Evolutionary conservation across 441 rosid species (phyloP).

Genomic region (Croton laevigatus): DNA sequence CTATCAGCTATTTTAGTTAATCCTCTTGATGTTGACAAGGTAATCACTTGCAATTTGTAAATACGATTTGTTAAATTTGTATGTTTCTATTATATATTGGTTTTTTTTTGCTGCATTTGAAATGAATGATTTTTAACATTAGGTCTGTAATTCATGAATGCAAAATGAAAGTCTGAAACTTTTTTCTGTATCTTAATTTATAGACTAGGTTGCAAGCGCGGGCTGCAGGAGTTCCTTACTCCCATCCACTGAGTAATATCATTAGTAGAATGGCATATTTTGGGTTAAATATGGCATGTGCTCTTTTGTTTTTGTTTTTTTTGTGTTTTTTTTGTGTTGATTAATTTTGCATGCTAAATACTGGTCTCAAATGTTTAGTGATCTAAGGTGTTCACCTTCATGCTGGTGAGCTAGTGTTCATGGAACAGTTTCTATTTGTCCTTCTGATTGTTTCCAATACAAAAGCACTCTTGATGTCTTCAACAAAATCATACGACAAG

Average conservation of each 20-base stretch:
- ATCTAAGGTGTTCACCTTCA: conserved; percentile 91
- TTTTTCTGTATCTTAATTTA: conserved; percentile 3
- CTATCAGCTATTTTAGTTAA: conserved; percentile 74
- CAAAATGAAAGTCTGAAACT: background rate
- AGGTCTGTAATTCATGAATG: background rate
- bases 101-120: background rate
- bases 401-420: conserved; percentile 97
- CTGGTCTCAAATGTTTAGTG: conserved; percentile 76
- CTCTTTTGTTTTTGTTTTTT: background rate
- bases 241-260: conserved; percentile 84
- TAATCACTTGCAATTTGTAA: background rate
- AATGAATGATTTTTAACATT: background rate
- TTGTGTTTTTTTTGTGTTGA: too few species aligned
- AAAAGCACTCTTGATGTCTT: conserved; percentile 94
- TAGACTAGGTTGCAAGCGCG: conserved; percentile 97
- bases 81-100: background rate
- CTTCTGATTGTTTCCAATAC: conserved; percentile 98
- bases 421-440: conserved; percentile 95
- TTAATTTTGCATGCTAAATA: background rate
- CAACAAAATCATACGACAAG: conserved; percentile 91
- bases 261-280: conserved; percentile 79
- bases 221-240: conserved; percentile 87
- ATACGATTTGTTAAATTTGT: too few species aligned
- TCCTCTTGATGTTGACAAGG: conserved; percentile 93
- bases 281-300: conserved; percentile 80